These are phyloP conservation scores for Fusarium redolens DNA, from an alignment of 2,329 filamentous ascomycete genomes.

Conservation along the genomic window DNA sequence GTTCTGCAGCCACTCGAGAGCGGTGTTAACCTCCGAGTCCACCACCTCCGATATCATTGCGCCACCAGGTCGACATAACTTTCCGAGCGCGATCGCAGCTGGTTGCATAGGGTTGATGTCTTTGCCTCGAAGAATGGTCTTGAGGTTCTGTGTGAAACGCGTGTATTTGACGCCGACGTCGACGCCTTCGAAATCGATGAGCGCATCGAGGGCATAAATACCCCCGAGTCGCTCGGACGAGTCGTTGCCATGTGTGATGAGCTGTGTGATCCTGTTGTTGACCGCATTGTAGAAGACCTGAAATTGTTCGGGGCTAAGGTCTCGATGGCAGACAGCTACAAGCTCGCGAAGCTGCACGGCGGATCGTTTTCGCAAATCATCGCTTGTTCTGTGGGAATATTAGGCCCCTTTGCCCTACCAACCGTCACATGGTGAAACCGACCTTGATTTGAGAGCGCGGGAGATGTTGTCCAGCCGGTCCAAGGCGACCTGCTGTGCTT, in stretches of 20 bases:
- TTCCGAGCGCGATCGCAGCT: constrained; percentile 88
- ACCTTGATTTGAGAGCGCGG: constrained; percentile 68
- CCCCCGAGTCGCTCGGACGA: constrained; percentile 90
- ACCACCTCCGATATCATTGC: constrained; percentile 95
- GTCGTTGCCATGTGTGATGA: constrained; percentile 88
- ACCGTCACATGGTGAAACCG: constrained; percentile 26
- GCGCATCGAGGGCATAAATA: constrained; percentile 88
- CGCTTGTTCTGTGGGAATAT: constrained; percentile 49
- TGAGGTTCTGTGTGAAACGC: constrained; percentile 90
- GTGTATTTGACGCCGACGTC: constrained; percentile 95
- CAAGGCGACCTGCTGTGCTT: constrained; percentile 64
- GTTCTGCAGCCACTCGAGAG: constrained; percentile 95
- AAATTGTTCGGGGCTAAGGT: constrained; percentile 85
- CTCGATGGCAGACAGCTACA: constrained; percentile 68
- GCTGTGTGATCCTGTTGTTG: constrained; percentile 66
- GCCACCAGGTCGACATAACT: constrained; percentile 90
- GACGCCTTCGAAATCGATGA: constrained; percentile 96
- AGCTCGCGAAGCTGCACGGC: constrained; percentile 67
- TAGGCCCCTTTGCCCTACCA: constrained; percentile 16
- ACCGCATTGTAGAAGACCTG: constrained; percentile 66
- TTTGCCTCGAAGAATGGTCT: constrained; percentile 87
- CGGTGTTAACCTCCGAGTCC: constrained; percentile 95
- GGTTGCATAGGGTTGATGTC: constrained; percentile 92
- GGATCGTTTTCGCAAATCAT: constrained; percentile 64
- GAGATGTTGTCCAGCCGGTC: constrained; percentile 66